Evolutionary conservation across 1,284 basidiomycete genomes (phyloP), one percentile per base, ranked within the genome.

Genomic region (Xerocomus tenax): DNA sequence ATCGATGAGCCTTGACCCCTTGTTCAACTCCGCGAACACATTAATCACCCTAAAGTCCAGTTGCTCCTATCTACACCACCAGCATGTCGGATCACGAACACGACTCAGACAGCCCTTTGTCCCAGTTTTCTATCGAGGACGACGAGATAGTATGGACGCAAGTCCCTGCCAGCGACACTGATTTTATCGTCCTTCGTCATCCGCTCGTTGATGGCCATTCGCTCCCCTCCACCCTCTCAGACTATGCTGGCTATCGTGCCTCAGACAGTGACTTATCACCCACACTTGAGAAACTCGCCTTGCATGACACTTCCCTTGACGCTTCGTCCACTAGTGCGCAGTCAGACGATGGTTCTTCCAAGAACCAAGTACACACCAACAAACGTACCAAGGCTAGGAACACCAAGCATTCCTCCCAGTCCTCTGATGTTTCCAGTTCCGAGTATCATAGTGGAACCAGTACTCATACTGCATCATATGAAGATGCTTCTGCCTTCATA

Each of bases 401-500:
- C 10, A 13, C 38, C 21, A 54, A 21, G 12, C 35, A 10, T 9
- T 19, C 35, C 16, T 38, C 41, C 13, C 23, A 15, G 13, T 44
- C 54, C 2, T 49, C 54, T 8, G 45, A 42, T 5, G 8, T 2
- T 9, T 8, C 50, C n/a, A 47, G 43, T 44, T 50, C 54, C 12
- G 43, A 53, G 10, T 48, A 43, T 35, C 40, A 40, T 7, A 51
- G 48, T 16, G 61, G 49, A 10, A 35, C 34, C 6, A 42, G 16
- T 18, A 59, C 58, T 2, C 54, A 50, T 8, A 50, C 42, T 8
- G 40, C 42, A 3, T 61, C 65, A 3, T 68, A 61, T 35, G 55
- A 59, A 2, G 61, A 64, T 1, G 63, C 65, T 3, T 54, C 50
- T 16, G 53, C 54, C n/a, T 66, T 63, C 35, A 68, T 68, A 39